Evolutionary conservation across 139 green algal species (phyloP).

Genomic region (Volvox reticuliferus): DNA sequence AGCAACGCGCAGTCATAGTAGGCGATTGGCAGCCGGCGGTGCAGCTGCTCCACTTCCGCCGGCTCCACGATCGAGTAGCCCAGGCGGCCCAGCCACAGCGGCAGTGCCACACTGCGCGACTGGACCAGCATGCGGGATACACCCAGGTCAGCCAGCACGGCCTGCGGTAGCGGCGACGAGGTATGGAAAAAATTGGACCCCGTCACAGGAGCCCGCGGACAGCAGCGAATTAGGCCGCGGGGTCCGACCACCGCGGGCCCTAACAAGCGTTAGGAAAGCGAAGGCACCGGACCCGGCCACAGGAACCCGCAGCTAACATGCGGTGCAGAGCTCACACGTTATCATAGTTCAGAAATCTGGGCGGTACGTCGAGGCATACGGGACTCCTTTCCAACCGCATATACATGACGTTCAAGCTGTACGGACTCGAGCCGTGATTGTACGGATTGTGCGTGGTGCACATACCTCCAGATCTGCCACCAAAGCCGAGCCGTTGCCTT

Average conservation of each 20-base stretch:
- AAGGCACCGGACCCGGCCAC: no score
- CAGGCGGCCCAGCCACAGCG: slow-evolving; percentile 15
- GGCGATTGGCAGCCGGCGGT: slow-evolving; percentile 1
- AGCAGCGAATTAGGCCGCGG: no score
- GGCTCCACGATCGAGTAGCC: slow-evolving; percentile 22
- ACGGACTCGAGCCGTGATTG: no score
- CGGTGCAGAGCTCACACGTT: no score
- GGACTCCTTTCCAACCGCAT: neutral
- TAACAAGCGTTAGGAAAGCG: no score
- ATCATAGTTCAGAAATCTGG: no score
- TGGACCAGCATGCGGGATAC: slow-evolving; percentile 29
- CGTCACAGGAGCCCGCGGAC: no score
- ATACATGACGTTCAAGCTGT: neutral
- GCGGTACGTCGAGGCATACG: no score
- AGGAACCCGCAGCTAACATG: no score
- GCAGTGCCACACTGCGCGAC: slow-evolving; percentile 19
- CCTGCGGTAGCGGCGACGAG: neutral
- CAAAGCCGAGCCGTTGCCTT: slow-evolving; percentile 22
- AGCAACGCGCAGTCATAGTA: slow-evolving; percentile 44
- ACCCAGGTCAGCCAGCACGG: neutral
- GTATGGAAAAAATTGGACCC: neutral
- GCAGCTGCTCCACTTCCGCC: slow-evolving; percentile 14
- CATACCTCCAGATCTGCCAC: slow-evolving; percentile 26
- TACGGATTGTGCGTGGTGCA: no score
- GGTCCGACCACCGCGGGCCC: no score